Conservation (phyloP, 2,329 filamentous ascomycete genomes). For the Shiraia bambusicola region DNA sequence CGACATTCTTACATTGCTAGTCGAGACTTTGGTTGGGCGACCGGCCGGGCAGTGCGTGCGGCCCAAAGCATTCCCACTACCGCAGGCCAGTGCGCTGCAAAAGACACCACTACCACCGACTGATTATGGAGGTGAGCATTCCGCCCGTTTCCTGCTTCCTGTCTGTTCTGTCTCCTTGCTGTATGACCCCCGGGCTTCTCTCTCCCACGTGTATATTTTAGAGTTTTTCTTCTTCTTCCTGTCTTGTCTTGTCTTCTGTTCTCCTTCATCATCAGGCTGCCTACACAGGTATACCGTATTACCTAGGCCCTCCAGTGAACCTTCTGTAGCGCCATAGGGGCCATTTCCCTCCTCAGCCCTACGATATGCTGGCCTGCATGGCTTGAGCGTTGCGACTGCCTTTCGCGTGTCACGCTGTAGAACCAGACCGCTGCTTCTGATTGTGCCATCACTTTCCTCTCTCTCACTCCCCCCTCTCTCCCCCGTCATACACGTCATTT, state of each 20-base stretch:
- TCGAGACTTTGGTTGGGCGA: slow-evolving; percentile 1
- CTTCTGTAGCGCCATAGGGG: slow-evolving; percentile 6
- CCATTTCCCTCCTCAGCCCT: slow-evolving; percentile 30
- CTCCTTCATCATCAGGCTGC: background rate
- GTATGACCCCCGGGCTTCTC: slow-evolving; percentile 12
- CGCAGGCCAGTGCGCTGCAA: slow-evolving; percentile 32
- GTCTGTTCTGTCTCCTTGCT: slow-evolving; percentile 19
- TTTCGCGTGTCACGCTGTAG: slow-evolving; percentile 41
- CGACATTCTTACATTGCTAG: background rate
- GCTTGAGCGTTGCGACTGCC: slow-evolving; percentile 31
- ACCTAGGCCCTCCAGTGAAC: background rate
- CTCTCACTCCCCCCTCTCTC: slow-evolving; percentile 13
- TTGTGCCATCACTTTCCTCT: slow-evolving; percentile 19
- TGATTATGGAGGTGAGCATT: slow-evolving; percentile 39
- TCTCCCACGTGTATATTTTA: slow-evolving; percentile 12
- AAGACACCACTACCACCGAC: slow-evolving; percentile 24
- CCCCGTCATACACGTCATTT: slow-evolving; percentile 30
- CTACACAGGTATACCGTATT: background rate
- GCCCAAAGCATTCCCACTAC: slow-evolving; percentile 28
- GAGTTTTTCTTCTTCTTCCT: slow-evolving; percentile 7
- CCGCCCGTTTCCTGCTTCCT: slow-evolving; percentile 10
- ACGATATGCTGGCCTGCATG: slow-evolving; percentile 23
- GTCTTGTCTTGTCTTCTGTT: no score
- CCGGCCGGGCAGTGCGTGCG: slow-evolving; percentile 5
- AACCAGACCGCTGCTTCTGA: slow-evolving; percentile 34